Conservation (phyloP, 345 rosid species). For the Brassica nigra region DNA sequence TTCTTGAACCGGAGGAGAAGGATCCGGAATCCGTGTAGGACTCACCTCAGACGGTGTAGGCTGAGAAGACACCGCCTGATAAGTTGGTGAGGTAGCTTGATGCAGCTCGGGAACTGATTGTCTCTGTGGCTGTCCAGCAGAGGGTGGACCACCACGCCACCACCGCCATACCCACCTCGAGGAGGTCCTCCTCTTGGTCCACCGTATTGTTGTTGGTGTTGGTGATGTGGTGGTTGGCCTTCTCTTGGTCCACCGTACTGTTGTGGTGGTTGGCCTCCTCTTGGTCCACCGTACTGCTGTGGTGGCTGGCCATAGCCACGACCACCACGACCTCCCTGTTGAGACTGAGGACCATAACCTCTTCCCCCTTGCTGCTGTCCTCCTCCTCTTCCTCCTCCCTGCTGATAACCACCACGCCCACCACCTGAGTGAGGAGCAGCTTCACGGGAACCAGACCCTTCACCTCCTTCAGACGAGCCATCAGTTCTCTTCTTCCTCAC, state of each 20-base stretch:
- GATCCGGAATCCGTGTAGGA: constrained; percentile 54
- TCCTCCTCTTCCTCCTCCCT: constrained; percentile 40
- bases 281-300: not conserved
- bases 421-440: constrained; percentile 49
- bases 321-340: constrained; percentile 67
- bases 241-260: not conserved
- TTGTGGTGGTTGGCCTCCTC: not conserved
- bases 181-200: constrained; percentile 67
- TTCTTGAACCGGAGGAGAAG: constrained; percentile 43
- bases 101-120: constrained; percentile 89
- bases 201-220: constrained; percentile 33
- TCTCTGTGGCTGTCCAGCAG: constrained; percentile 63
- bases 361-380: constrained; percentile 60
- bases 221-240: constrained; percentile 6
- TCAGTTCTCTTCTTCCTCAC: constrained; percentile 78
- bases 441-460: constrained; percentile 70
- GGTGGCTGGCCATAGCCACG: constrained; percentile 59
- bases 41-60: constrained; percentile 53
- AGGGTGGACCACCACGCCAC: constrained; percentile 61
- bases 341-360: constrained; percentile 58
- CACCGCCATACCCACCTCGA: constrained; percentile 57
- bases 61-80: constrained; percentile 62
- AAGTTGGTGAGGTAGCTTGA: constrained; percentile 81
- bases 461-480: constrained; percentile 56
- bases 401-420: constrained; percentile 47